Evolutionary conservation across 1,284 basidiomycete genomes (phyloP).

Genomic region (Malassezia pachydermatis): DNA sequence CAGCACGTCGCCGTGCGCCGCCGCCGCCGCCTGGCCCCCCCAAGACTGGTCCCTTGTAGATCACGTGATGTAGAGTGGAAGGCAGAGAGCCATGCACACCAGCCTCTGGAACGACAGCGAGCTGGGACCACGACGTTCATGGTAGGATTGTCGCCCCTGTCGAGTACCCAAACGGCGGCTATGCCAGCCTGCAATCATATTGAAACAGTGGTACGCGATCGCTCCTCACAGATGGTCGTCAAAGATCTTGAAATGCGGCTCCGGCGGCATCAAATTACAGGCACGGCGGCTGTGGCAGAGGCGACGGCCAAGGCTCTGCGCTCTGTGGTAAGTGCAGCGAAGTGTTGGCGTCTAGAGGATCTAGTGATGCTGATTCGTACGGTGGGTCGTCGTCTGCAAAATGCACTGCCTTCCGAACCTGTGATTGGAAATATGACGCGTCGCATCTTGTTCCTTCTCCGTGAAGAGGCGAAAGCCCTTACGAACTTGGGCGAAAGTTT

Average conservation of each 20-base stretch:
- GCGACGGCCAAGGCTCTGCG: conserved; percentile 79
- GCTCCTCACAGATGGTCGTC: conserved; percentile 25
- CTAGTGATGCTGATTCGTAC: conserved; percentile 68
- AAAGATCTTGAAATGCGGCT: conserved; percentile 27
- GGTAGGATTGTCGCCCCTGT: no score
- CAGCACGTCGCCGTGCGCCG: conserved; percentile 8
- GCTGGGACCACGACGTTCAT: no score
- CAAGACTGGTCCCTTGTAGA: background rate
- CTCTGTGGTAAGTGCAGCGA: conserved; percentile 75
- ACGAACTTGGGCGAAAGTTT: conserved; percentile 15
- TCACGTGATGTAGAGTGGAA: no score
- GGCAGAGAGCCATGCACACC: no score
- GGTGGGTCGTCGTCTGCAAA: conserved; percentile 68
- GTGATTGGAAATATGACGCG: conserved; percentile 87
- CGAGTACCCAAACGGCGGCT: no score
- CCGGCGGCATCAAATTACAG: conserved; percentile 24
- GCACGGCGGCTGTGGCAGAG: conserved; percentile 57
- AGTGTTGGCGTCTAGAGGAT: conserved; percentile 76
- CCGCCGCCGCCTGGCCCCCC: conserved; percentile 8
- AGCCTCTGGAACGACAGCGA: no score
- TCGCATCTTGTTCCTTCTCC: conserved; percentile 77
- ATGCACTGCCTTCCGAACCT: conserved; percentile 77
- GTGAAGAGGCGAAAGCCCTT: conserved; percentile 60
- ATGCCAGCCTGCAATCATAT: background rate
- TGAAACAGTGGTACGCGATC: conserved; percentile 21